Conservation (phyloP, 2,329 filamentous ascomycete genomes). For the Cercospora sojina region DNA sequence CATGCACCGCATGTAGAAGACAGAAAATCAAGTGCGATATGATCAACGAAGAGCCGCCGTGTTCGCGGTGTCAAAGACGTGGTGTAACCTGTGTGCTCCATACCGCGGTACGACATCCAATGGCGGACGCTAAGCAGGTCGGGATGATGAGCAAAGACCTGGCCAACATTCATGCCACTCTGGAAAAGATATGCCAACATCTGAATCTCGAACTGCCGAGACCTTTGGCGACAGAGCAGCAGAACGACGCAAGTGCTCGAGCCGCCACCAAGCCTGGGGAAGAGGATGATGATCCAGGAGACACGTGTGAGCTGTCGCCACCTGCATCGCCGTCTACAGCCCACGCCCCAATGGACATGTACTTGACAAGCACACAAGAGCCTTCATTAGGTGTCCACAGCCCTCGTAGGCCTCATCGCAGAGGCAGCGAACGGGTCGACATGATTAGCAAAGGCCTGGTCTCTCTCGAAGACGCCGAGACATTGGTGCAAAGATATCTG, state of each 20-base stretch:
- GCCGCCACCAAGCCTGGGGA: neutral
- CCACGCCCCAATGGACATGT: conserved; percentile 27
- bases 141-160: conserved; percentile 29
- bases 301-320: conserved; percentile 28
- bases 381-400: conserved; percentile 35
- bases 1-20: conserved; percentile 55
- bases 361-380: conserved; percentile 34
- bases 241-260: neutral
- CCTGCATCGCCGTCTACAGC: conserved; percentile 41
- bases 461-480: conserved; percentile 44
- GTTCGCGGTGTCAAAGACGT: conserved; percentile 52
- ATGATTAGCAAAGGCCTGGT: conserved; percentile 54
- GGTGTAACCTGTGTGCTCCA: conserved; percentile 53
- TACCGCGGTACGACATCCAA: conserved; percentile 53
- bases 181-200: conserved; percentile 45
- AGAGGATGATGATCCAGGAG: conserved; percentile 16
- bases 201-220: conserved; percentile 42
- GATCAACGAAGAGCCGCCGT: conserved; percentile 49
- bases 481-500: conserved; percentile 45
- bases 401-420: conserved; percentile 39
- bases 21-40: conserved; percentile 58
- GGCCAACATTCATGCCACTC: conserved; percentile 35
- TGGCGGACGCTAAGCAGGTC: conserved; percentile 41
- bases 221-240: conserved; percentile 38
- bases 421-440: conserved; percentile 46